Percentiles rank a stretch among this genome's conserved stretches.
phyloP scores from a whole-genome alignment of 352 stramenopile species.

The Paralagenidium karlingii region DNA sequence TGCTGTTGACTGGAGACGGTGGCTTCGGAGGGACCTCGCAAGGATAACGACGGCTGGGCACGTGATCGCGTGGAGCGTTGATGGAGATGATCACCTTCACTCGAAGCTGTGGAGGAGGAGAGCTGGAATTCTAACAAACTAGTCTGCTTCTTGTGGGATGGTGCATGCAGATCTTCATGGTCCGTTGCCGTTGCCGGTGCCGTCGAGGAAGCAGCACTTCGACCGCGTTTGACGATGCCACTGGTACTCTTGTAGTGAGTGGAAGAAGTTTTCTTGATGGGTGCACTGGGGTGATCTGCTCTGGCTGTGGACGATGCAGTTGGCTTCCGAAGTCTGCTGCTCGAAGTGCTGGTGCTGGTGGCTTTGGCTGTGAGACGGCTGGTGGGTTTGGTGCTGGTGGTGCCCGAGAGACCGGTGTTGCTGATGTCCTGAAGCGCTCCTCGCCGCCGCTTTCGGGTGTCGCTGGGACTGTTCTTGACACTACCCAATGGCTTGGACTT shows the following conservation, averaged over 20 bases:
- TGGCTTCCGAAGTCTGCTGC: background rate
- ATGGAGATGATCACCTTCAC: too few species aligned
- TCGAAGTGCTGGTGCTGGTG: constrained; percentile 1
- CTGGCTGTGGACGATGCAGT: too few species aligned
- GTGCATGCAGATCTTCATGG: background rate
- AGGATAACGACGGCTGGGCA: too few species aligned
- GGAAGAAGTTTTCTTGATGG: too few species aligned
- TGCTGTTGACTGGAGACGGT: background rate
- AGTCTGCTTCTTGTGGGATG: constrained; percentile 39
- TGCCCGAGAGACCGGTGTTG: constrained; percentile 21
- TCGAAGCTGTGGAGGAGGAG: too few species aligned
- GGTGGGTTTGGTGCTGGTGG: background rate
- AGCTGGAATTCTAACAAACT: constrained; percentile 57
- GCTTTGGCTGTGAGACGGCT: constrained; percentile 10
- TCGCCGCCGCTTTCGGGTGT: constrained; percentile 61
- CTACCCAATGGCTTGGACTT: too few species aligned
- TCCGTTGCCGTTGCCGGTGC: background rate
- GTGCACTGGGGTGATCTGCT: too few species aligned
- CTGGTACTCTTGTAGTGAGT: background rate
- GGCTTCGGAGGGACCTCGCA: too few species aligned
- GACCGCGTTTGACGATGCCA: background rate
- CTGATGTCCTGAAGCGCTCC: constrained; percentile 73
- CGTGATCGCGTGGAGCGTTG: too few species aligned
- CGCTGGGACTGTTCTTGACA: too few species aligned
- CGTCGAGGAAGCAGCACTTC: background rate